Conservation (phyloP, 768 basidiomycete species). For the Pholiota conissans region DNA sequence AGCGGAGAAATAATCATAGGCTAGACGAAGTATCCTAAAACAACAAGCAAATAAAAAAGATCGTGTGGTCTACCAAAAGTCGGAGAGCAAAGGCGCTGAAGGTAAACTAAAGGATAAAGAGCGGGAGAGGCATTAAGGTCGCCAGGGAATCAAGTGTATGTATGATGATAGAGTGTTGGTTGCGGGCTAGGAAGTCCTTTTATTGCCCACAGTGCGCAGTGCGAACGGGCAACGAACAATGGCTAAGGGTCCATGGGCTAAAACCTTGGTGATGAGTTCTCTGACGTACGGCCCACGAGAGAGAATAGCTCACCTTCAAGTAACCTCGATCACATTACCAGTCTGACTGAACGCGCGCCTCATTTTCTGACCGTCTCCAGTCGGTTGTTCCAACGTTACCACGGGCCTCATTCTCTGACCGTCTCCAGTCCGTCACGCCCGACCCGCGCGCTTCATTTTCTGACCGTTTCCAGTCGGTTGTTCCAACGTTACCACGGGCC, state of each 20-base stretch:
- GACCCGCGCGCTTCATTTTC: not conserved
- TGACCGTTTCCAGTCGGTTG: constrained; percentile 16
- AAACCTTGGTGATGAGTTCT: not conserved
- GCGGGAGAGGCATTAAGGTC: constrained; percentile 15
- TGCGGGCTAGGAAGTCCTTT: not conserved
- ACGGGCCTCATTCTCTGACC: constrained; percentile 8
- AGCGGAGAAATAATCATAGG: constrained; percentile 13
- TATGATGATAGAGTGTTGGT: constrained; percentile 15
- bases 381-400: not conserved
- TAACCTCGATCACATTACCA: not conserved
- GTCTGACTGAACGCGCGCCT: not conserved
- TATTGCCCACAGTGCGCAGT: constrained; percentile 8
- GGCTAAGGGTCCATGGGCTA: not conserved
- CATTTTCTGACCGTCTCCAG: constrained; percentile 4
- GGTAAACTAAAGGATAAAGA: constrained; percentile 19
- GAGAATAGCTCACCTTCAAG: not conserved
- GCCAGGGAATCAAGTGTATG: constrained; percentile 15
- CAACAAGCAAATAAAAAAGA: constrained; percentile 13
- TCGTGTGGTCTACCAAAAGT: constrained; percentile 14
- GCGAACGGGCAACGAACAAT: constrained; percentile 4
- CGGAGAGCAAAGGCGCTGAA: constrained; percentile 12
- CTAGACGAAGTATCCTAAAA: constrained; percentile 12
- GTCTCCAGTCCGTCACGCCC: not conserved
- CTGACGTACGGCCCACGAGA: not conserved
- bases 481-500: not conserved